These are phyloP conservation scores for Falciphora oryzae DNA, from an alignment of 2,329 filamentous ascomycete genomes.

Conservation along the genomic window DNA sequence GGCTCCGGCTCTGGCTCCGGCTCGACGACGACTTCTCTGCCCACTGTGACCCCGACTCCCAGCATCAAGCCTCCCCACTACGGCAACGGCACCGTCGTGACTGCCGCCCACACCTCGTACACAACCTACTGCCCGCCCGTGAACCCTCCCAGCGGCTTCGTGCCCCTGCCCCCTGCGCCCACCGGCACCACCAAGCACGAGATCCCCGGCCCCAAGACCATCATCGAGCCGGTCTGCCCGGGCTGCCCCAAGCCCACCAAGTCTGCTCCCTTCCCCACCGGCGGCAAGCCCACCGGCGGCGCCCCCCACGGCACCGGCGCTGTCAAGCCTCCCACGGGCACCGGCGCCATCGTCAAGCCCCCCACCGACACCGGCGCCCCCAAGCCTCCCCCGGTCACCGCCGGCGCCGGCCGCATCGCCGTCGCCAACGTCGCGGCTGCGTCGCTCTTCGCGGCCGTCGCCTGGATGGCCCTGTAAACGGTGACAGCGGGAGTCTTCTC, in stretches of 20 bases:
- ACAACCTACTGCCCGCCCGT: not conserved
- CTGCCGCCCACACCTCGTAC: not conserved
- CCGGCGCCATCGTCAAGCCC: not conserved
- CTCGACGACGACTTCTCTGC: too few relatives aligned
- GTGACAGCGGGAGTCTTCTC: not conserved
- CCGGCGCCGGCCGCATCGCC: too few relatives aligned
- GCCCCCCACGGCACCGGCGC: not conserved
- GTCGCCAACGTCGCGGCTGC: not conserved
- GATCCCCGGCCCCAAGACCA: too few relatives aligned
- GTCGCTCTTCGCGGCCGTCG: not conserved
- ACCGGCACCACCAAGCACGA: too few relatives aligned
- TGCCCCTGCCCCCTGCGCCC: too few relatives aligned
- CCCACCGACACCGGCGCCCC: not conserved
- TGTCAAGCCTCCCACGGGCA: not conserved
- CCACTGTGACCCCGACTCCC: not conserved
- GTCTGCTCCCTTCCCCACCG: not conserved
- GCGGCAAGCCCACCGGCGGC: not conserved
- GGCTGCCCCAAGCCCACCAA: not conserved
- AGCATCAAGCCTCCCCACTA: not conserved
- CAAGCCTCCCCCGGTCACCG: not conserved
- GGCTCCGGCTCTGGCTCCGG: not conserved
- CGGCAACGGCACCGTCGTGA: not conserved
- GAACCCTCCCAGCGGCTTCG: not conserved
- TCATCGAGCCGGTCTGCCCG: too few relatives aligned
- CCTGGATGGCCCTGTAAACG: not conserved